Percentiles rank a stretch among this genome's conserved stretches.
Evolutionary conservation across 345 rosid genomes (phyloP).

Genomic region (Moricandia arvensis): DNA sequence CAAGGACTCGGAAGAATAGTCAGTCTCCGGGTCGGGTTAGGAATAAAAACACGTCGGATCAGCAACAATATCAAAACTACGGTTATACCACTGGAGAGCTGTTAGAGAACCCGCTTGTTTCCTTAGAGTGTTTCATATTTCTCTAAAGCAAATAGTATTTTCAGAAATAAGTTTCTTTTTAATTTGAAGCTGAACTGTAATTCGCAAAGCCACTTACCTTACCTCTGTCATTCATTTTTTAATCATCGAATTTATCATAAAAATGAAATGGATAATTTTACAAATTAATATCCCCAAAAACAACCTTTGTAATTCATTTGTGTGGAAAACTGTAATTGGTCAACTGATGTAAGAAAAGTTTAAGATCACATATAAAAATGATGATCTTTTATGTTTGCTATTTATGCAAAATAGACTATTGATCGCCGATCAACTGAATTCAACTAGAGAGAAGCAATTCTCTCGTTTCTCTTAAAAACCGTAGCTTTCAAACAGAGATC

Average conservation of each 20-base stretch:
- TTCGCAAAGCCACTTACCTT: conserved; percentile 5
- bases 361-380: background rate
- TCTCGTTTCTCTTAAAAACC: no score
- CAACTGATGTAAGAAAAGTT: background rate
- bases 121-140: conserved; percentile 88
- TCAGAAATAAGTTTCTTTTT: background rate
- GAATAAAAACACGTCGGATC: conserved; percentile 23
- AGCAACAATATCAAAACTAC: background rate
- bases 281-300: background rate
- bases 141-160: conserved; percentile 40
- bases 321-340: conserved; percentile 8
- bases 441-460: no score
- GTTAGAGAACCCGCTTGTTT: conserved; percentile 77
- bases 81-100: conserved; percentile 45
- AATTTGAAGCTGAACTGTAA: background rate
- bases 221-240: conserved; percentile 10
- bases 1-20: conserved; percentile 44
- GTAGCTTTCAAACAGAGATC: no score
- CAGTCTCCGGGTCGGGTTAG: conserved; percentile 66
- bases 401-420: no score
- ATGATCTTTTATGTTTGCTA: no score
- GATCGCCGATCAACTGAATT: no score
- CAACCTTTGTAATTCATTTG: background rate
- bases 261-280: background rate
- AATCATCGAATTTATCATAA: background rate